Base-by-base conservation (phyloP, 768 basidiomycete genomes). In the Lactarius pseudohatsudake region DNA sequence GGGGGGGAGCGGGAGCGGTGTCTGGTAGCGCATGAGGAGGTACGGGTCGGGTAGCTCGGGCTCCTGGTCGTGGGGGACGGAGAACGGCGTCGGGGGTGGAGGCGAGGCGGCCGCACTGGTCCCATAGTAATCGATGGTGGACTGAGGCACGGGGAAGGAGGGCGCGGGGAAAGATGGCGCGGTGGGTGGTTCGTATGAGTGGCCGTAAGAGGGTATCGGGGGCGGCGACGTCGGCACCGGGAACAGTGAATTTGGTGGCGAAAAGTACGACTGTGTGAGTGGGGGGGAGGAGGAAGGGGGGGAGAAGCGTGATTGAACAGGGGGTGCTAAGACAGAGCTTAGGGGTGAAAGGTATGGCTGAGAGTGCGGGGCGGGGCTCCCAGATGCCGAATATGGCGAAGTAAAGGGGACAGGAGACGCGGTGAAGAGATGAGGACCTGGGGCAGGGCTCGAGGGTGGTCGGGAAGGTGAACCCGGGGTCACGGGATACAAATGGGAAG, bases 1-100 rank as follows among this genome's bases (percentile, higher is more conserved):
- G 13, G 63, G 13, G 15, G 86, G 86, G 10, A 86, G 77, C 4
- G 85, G 85, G 18, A 87, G 75, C 18, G 86, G 85, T 0, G 81
- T 76, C 55, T 81, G 79, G 73, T 87, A 88, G 22, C 85, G 81
- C 26, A 74, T 75, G 43, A 77, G 72, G 10, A 81, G 75, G 69
- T 82, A 79, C 32, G 81, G 79, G 69, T 83, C 82, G 2, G 78
- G 79, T 8, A 79, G 83, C 74, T 8, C 77, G 69, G 43, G 77
- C 75, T 26, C 77, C 70, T 36, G 73, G 68, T 6, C 11, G 5
- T 40, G 38, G 26, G 28, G 61, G 6, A 45, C 18, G 61, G 58
- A 62, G 16, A 26, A 53, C 13, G 50, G 50, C 2, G 11, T 4
- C 32, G 43, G 34, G 57, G 55, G 26, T 22, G 67, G 65, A 54